These are phyloP conservation scores for Atalantia buxifolia DNA, from an alignment of 345 rosid genomes.

Conservation along the genomic window DNA sequence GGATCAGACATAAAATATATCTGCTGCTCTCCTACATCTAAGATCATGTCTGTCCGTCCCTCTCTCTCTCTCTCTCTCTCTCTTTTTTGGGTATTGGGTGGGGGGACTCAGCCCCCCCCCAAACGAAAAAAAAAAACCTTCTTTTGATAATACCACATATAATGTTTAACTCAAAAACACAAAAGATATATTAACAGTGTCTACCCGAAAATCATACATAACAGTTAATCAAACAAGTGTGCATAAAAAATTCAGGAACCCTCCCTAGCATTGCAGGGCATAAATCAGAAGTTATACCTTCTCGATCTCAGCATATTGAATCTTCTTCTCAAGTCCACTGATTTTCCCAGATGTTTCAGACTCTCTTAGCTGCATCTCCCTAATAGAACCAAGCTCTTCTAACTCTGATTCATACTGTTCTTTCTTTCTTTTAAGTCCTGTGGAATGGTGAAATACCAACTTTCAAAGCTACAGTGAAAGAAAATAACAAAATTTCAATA, in stretches of 20 bases:
- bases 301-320: conserved; percentile 94
- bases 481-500: not conserved
- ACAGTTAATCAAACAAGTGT: not conserved
- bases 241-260: not conserved
- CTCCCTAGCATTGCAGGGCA: not conserved
- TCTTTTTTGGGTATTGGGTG: too few relatives aligned
- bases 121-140: not conserved
- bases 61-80: not conserved
- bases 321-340: conserved; percentile 95
- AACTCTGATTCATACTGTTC: conserved; percentile 75
- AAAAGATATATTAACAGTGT: not conserved
- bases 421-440: conserved; percentile 72
- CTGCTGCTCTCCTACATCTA: not conserved
- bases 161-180: too few relatives aligned
- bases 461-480: conserved; percentile 14
- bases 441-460: conserved; percentile 24
- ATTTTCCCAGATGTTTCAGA: conserved; percentile 91
- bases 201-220: not conserved
- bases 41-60: too few relatives aligned
- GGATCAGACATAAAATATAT: not conserved
- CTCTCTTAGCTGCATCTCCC: conserved; percentile 93
- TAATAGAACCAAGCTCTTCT: conserved; percentile 84
- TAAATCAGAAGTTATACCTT: conserved; percentile 42
- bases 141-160: not conserved
- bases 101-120: too few relatives aligned